A percentile compares a stretch with the other conserved stretches of the same genome.
phyloP scores from a whole-genome alignment of 1,284 basidiomycete species.

The Puccinia horiana region DNA sequence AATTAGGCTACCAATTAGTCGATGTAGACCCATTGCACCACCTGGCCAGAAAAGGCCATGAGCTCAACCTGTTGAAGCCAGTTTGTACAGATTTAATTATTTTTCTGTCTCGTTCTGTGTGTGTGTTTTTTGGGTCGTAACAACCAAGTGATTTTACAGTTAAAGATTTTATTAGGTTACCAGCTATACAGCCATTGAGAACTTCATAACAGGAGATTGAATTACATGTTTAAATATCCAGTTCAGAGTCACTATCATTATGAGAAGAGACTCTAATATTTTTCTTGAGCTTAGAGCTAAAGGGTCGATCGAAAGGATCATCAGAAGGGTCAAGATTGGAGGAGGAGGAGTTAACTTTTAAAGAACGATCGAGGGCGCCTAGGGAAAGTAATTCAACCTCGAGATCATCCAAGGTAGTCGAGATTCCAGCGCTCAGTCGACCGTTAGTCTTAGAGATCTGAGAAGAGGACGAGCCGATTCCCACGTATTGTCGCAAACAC shows the following conservation, averaged over 20 bases:
- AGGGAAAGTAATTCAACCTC: constrained; percentile 22
- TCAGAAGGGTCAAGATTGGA: neutral
- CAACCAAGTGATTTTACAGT: too few species aligned
- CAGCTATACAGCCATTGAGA: too few species aligned
- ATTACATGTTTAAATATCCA: constrained; percentile 27
- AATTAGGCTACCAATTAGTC: too few species aligned
- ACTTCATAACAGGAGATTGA: neutral
- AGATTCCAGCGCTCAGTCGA: neutral
- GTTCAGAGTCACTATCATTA: constrained; percentile 34
- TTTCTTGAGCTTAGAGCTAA: constrained; percentile 12
- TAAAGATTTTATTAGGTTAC: too few species aligned
- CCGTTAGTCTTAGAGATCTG: constrained; percentile 9
- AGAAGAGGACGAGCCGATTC: constrained; percentile 9
- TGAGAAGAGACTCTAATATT: neutral
- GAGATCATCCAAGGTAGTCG: constrained; percentile 7
- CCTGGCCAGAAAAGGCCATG: too few species aligned
- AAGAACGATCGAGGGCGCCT: constrained; percentile 30
- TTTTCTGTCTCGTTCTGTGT: too few species aligned
- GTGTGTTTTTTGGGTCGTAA: too few species aligned
- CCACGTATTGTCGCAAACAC: constrained; percentile 40
- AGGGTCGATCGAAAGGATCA: neutral
- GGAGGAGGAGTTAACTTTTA: constrained; percentile 22
- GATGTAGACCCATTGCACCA: too few species aligned
- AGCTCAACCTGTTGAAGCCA: too few species aligned
- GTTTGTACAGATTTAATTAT: too few species aligned